Conservation (phyloP, 208 protist species). For the Wallacemonas sp. region DNA sequence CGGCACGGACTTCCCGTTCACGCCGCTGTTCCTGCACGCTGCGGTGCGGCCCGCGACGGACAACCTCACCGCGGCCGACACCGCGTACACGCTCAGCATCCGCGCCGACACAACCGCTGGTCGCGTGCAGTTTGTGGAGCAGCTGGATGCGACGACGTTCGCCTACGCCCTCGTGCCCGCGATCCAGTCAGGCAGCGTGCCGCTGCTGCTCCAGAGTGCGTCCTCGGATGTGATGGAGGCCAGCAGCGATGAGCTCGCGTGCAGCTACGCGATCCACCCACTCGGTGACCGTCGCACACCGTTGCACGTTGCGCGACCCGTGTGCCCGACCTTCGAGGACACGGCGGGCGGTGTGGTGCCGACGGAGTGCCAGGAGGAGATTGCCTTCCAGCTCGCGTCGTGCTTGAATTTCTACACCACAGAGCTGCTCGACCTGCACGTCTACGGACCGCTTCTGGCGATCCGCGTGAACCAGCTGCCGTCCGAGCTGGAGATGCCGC, state of each 20-base stretch:
- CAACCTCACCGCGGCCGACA: constrained; percentile 17
- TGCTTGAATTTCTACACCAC: constrained; percentile 56
- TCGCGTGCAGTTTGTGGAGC: constrained; percentile 12
- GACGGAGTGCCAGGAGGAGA: constrained; percentile 23
- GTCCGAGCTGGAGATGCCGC: constrained; percentile 20
- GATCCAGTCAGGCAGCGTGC: neutral
- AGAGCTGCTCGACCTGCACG: constrained; percentile 33
- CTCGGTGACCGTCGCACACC: constrained; percentile 30
- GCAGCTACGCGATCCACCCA: constrained; percentile 38
- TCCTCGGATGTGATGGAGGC: constrained; percentile 48
- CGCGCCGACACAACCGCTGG: constrained; percentile 7
- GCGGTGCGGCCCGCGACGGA: constrained; percentile 22
- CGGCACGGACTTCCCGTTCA: constrained; percentile 36
- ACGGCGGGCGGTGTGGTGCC: constrained; percentile 19
- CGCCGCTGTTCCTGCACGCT: constrained; percentile 30
- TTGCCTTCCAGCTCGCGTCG: constrained; percentile 33
- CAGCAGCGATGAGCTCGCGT: constrained; percentile 26
- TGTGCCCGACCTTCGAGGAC: constrained; percentile 15
- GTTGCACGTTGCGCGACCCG: constrained; percentile 32
- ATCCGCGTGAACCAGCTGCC: constrained; percentile 37
- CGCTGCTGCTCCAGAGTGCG: constrained; percentile 11
- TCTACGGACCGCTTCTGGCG: constrained; percentile 38
- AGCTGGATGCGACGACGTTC: constrained; percentile 1
- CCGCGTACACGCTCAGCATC: constrained; percentile 18
- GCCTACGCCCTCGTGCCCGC: constrained; percentile 20